These are phyloP conservation scores for Xylariales sp. DNA, from an alignment of 2,329 filamentous ascomycete species.

Conservation along the genomic window DNA sequence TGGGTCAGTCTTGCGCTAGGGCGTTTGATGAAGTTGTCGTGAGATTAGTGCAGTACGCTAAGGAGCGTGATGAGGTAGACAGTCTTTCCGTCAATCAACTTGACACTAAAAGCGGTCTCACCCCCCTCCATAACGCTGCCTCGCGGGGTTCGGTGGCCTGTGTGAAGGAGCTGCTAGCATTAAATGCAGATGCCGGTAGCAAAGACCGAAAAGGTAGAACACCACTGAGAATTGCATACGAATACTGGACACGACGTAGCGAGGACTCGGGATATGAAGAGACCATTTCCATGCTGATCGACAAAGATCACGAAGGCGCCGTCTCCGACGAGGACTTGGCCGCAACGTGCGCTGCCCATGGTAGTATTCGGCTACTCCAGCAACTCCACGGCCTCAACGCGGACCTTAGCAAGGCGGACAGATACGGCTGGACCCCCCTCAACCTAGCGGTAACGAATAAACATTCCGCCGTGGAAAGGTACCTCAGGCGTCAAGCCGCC, in stretches of 20 bases:
- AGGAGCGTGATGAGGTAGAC: too few relatives aligned
- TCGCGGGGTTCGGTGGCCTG: too few relatives aligned
- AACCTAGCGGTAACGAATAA: too few relatives aligned
- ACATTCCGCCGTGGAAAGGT: too few relatives aligned
- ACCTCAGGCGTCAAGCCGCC: too few relatives aligned
- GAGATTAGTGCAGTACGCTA: too few relatives aligned
- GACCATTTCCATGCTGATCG: slow-evolving; percentile 4
- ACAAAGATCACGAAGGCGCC: slow-evolving; percentile 5
- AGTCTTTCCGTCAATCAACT: too few relatives aligned
- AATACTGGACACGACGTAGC: slow-evolving; percentile 7
- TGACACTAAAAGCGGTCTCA: too few relatives aligned
- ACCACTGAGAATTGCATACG: slow-evolving; percentile 12
- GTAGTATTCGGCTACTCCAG: slow-evolving; percentile 1
- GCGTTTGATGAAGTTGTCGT: too few relatives aligned
- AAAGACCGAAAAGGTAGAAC: slow-evolving; percentile 8
- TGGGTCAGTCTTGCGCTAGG: too few relatives aligned
- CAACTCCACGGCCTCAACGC: slow-evolving; percentile 3
- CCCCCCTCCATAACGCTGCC: too few relatives aligned
- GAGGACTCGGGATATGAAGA: slow-evolving; percentile 1
- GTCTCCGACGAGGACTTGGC: slow-evolving; percentile 3
- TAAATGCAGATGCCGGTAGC: background rate
- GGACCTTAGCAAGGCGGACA: slow-evolving; percentile 1
- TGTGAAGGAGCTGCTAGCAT: too few relatives aligned
- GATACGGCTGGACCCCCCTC: slow-evolving; percentile 11
- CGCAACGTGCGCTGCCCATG: slow-evolving; percentile 1